These are phyloP conservation scores for Epichloe typhina DNA, from an alignment of 2,329 filamentous ascomycete species.

Conservation along the genomic window DNA sequence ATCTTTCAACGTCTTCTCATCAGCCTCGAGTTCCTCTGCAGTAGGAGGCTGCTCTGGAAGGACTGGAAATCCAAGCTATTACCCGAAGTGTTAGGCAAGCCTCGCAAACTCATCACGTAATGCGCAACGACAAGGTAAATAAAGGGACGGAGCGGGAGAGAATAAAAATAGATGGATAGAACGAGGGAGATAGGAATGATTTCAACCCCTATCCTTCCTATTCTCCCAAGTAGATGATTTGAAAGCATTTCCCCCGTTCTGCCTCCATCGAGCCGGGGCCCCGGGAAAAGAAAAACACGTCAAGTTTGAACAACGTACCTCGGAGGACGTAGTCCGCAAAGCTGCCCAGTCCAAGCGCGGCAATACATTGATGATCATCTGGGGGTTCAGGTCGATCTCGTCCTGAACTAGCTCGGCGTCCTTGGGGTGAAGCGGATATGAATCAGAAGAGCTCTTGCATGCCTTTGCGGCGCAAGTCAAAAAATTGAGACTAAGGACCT, in stretches of 20 bases:
- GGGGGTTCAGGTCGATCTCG: slow-evolving; percentile 65
- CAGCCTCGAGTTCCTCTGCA: slow-evolving; percentile 44
- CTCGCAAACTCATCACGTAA: too few relatives aligned
- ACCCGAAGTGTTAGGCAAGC: too few relatives aligned
- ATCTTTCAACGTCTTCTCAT: slow-evolving; percentile 61
- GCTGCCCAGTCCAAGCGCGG: slow-evolving; percentile 82
- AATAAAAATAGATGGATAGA: too few relatives aligned
- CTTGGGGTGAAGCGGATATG: slow-evolving; percentile 84
- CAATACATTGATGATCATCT: slow-evolving; percentile 73
- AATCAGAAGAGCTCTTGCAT: slow-evolving; percentile 68
- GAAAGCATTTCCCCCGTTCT: too few relatives aligned
- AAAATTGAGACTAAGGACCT: slow-evolving; percentile 96
- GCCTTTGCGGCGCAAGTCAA: slow-evolving; percentile 90
- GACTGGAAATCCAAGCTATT: slow-evolving; percentile 63
- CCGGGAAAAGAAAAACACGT: not conserved
- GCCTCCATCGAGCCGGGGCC: not conserved
- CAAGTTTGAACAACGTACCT: slow-evolving; percentile 40
- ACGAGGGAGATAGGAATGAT: too few relatives aligned
- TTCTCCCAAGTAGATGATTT: too few relatives aligned
- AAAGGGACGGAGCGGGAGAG: too few relatives aligned
- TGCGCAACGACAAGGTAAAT: too few relatives aligned
- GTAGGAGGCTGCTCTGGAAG: slow-evolving; percentile 54
- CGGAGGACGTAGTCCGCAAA: slow-evolving; percentile 58
- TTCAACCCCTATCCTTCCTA: too few relatives aligned
- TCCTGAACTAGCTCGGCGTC: slow-evolving; percentile 86